Evolutionary conservation across 805 yeast genomes (phyloP), one percentile per base, ranked within the genome.

Genomic region (Wickerhamomyces hampshirensis): DNA sequence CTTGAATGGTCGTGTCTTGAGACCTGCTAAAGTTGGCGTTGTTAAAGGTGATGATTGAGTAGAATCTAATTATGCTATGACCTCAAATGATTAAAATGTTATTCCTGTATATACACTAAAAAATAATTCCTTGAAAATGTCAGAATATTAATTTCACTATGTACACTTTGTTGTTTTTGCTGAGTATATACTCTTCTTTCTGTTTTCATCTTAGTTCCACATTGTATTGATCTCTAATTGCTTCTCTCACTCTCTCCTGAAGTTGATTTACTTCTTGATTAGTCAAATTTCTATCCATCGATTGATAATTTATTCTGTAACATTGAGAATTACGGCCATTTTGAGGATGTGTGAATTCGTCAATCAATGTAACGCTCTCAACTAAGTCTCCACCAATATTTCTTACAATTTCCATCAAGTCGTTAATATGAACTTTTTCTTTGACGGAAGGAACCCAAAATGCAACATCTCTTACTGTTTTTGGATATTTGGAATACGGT

Each of bases 401-500:
- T 55, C 98, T 77, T 15, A 93, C 93, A 34, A 84, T 69, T 59
- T 93, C 98, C 95, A 87, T 91, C 19, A 93, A 69, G 57, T 93
- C 98, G 57, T 93, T 93, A 44, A 79, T 84, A 53, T 91, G 97
- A 5, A 58, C 62, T 5, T 51, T 48, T 12, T 54, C 51, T 4
- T 56, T 40, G 6, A 54, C 50, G 3, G 60, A 54, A 5, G 87
- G 81, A 18, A 85, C 64, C 98, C 98, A 93, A 59, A 91, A 93
- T 8, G 97, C 85, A 19, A 89, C 77, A 55, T 93, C 98, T 60
- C 98, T 71, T 18, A 66, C 63, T 7, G 95, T 75, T 0, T 91
- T 84, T 0, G 98, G 98, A 56, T 79, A 88, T 60, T 84, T 88
- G 5, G 97, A 87, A 64, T 85, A 93, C 6, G 96, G 93, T 51